Evolutionary conservation across 106 monocot species (phyloP), one percentile per base, ranked within the genome.

Genomic region (Allium fistulosum): DNA sequence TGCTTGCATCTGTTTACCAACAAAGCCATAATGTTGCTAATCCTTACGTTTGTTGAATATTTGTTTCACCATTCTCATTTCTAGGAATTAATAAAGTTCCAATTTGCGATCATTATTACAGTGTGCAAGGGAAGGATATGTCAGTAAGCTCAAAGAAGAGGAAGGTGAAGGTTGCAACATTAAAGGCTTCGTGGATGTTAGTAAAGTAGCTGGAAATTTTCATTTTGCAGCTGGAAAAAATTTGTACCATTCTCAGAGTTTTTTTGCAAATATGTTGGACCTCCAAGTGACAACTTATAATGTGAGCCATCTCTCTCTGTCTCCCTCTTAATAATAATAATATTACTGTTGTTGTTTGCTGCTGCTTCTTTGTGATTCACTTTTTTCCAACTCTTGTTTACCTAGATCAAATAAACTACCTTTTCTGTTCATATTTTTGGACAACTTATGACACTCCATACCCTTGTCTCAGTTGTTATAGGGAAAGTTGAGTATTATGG

Each of bases 111-210:
- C 48, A 53, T 62, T 5, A 6, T 61, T 75, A 37, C 68, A 75
- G 75, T 89, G 88, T 66, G 73, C 79, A 52, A 84, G 88, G 75
- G 88, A 89, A 66, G 88, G 88, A 7, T 84, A 70, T 69, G 66
- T 89, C 37, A 79, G 76, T 66, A 76, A 77, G 70, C 65, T 89
- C 66, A 84, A 82, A 61, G 88, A 89, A 68, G 88, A 89, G 67
- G 80, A 77, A 61, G 88, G 88, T 58, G 88, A 89, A 85, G 88
- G 88, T 65, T 89, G 88, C 77, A 89, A 84, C 62, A 71, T 89
- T 53, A 73, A 89, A 69, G 88, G 88, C 15, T 89, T 89, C 53
- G 51, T 89, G 66, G 88, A 89, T 51, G 88, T 89, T 57, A 80
- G 68, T 56, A 89, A 89, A 82, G 88, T 89, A 11, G 88, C 88